Percentiles rank a stretch among this genome's conserved stretches.
Evolutionary conservation across 1,284 basidiomycete genomes (phyloP).

Genomic region (Ganoderma sinense): DNA sequence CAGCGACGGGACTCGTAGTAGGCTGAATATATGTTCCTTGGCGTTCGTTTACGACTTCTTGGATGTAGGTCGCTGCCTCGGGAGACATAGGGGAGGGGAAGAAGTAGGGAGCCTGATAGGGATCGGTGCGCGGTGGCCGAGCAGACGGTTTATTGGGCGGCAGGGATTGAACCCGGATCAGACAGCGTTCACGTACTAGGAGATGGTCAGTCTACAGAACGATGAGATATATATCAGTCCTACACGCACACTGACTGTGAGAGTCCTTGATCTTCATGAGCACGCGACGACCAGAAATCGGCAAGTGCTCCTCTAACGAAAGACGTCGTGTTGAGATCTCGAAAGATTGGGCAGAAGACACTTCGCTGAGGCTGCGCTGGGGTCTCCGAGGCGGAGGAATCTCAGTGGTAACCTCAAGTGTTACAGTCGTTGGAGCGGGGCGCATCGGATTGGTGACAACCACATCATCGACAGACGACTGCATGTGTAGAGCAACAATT

Average conservation of each 20-base stretch:
- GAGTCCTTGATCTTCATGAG: slow-evolving; percentile 19
- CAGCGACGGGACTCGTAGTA: neutral
- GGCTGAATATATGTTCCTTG: slow-evolving; percentile 4
- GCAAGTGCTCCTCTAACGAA: slow-evolving; percentile 11
- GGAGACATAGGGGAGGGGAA: slow-evolving; percentile 55
- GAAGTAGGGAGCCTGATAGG: slow-evolving; percentile 70
- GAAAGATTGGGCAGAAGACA: slow-evolving; percentile 11
- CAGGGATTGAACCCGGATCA: slow-evolving; percentile 23
- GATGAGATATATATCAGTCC: neutral
- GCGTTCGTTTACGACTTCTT: slow-evolving; percentile 38
- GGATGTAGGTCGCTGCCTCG: slow-evolving; percentile 43
- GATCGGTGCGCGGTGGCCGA: slow-evolving; percentile 53
- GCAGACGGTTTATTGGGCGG: slow-evolving; percentile 19
- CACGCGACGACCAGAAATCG: slow-evolving; percentile 13
- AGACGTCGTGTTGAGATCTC: slow-evolving; percentile 15
- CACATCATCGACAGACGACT: neutral
- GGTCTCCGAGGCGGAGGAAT: neutral
- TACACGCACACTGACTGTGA: slow-evolving; percentile 17
- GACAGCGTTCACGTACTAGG: slow-evolving; percentile 26
- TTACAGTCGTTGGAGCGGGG: neutral
- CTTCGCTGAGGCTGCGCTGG: slow-evolving; percentile 6
- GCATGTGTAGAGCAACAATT: neutral
- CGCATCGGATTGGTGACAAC: neutral
- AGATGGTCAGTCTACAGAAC: neutral
- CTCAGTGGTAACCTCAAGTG: neutral